Evolutionary conservation across 2,329 filamentous ascomycete genomes (phyloP).

Genomic region (Scytalidium sp.): DNA sequence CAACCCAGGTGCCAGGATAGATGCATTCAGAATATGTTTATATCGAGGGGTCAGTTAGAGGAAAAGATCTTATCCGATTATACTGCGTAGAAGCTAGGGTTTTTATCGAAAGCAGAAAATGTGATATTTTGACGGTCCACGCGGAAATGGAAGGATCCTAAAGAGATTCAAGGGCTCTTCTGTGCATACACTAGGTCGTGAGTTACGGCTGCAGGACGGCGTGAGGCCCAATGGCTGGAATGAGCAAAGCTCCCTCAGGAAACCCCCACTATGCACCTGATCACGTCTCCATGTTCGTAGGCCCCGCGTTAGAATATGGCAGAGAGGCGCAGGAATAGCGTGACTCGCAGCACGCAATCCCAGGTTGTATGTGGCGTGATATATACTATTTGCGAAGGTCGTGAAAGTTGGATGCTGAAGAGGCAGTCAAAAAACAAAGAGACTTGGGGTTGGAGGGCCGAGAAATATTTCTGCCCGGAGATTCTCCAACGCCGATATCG

Average conservation of each 20-base stretch:
- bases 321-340: background rate
- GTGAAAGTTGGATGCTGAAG: background rate
- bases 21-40: too few relatives aligned
- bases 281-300: background rate
- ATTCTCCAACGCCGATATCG: too few relatives aligned
- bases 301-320: background rate
- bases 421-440: constrained; percentile 16
- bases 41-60: too few relatives aligned
- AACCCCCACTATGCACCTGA: background rate
- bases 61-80: too few relatives aligned
- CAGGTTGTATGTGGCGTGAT: background rate
- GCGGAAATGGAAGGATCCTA: too few relatives aligned
- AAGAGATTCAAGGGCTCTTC: background rate
- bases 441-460: constrained; percentile 12
- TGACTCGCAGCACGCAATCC: background rate
- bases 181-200: background rate
- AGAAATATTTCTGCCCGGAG: background rate
- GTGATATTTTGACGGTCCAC: too few relatives aligned
- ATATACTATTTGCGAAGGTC: background rate
- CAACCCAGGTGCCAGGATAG: too few relatives aligned
- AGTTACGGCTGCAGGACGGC: background rate
- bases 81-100: too few relatives aligned
- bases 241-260: background rate
- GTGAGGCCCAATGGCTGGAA: background rate
- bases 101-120: too few relatives aligned